Percentiles rank a stretch among this genome's conserved stretches.
phyloP scores from a whole-genome alignment of 257 asterid species.

The Ophiorrhiza pumila region DNA sequence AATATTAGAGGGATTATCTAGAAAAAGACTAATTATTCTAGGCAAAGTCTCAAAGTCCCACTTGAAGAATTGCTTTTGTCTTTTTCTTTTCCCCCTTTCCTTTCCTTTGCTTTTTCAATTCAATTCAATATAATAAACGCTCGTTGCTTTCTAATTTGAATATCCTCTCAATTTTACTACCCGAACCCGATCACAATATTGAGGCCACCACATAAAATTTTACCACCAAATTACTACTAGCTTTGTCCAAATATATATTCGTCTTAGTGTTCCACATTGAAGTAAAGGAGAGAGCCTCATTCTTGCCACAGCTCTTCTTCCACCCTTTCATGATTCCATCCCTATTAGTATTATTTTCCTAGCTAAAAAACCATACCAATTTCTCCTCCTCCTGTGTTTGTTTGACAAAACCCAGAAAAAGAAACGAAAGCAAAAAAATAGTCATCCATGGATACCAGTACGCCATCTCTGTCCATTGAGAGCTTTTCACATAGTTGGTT shows the following conservation, averaged over 20 bases:
- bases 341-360: no score
- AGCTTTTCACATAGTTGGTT: slow-evolving; percentile 79
- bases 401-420: slow-evolving; percentile 11
- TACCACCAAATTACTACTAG: no score
- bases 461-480: slow-evolving; percentile 56
- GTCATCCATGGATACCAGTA: slow-evolving; percentile 40
- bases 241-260: no score
- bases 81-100: slow-evolving; percentile 25
- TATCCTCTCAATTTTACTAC: neutral
- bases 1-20: no score
- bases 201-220: slow-evolving; percentile 37
- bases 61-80: neutral
- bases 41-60: neutral
- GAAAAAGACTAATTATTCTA: neutral
- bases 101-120: slow-evolving; percentile 39
- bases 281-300: no score
- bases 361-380: no score
- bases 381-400: no score
- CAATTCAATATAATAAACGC: no score
- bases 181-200: slow-evolving; percentile 33
- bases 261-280: no score
- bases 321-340: no score
- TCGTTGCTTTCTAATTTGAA: slow-evolving; percentile 25
- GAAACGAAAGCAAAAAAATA: neutral
- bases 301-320: no score